Percentiles rank a stretch among this genome's conserved stretches.
Conservation (phyloP, 179 eudicot species). For the Amaranthus tricolor region DNA sequence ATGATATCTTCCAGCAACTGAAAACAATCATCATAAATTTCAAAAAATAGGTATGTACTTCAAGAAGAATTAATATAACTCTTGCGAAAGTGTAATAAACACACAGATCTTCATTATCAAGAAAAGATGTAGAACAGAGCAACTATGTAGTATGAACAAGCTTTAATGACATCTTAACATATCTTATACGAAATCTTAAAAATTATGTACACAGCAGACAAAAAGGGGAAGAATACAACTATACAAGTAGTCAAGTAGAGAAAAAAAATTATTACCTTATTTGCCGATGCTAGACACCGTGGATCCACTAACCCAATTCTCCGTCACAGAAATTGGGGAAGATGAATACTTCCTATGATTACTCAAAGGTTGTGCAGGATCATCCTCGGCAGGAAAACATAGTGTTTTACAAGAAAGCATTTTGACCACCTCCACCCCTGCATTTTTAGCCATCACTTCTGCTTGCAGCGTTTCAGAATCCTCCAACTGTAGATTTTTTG, state of each 20-base stretch:
- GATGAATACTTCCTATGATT: not conserved
- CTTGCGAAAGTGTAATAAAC: too few species aligned
- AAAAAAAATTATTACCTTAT: not conserved
- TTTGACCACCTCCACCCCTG: not conserved
- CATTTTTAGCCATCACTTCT: not conserved
- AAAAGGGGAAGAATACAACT: not conserved
- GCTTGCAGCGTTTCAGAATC: not conserved
- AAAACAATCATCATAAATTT: too few species aligned
- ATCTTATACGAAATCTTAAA: too few species aligned
- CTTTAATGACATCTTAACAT: too few species aligned
- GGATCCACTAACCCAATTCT: slow-evolving; percentile 9
- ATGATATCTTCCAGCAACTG: too few species aligned
- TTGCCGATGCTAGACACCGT: not conserved
- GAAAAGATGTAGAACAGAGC: too few species aligned
- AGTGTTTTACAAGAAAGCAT: not conserved
- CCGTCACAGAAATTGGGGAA: slow-evolving; percentile 6
- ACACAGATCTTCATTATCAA: too few species aligned
- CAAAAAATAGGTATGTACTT: too few species aligned
- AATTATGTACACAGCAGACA: too few species aligned
- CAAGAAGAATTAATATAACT: too few species aligned
- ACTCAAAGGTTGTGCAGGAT: not conserved
- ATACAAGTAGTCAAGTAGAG: not conserved
- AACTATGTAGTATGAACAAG: too few species aligned
- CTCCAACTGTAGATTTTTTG: too few species aligned
- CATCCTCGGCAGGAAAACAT: not conserved